These are phyloP conservation scores for Murraya koenigii DNA, from an alignment of 345 rosid species.

Conservation along the genomic window DNA sequence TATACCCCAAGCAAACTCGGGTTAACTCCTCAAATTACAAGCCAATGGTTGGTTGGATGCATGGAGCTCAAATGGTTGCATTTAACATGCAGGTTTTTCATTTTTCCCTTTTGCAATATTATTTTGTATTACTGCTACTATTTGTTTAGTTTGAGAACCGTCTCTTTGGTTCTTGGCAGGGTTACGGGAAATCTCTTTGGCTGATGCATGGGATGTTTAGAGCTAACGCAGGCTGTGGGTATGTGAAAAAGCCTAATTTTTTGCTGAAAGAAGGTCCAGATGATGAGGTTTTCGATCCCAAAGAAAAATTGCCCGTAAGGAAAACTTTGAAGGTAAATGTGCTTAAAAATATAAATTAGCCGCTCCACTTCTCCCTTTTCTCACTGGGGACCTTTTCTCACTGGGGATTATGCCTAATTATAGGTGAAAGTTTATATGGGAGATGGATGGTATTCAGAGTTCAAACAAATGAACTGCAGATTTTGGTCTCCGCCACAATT, in stretches of 20 bases:
- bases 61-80: constrained; percentile 93
- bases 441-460: constrained; percentile 65
- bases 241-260: constrained; percentile 66
- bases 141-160: not conserved
- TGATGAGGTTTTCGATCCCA: constrained; percentile 45
- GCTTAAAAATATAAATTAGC: not conserved
- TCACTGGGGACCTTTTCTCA: not conserved
- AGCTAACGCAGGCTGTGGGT: constrained; percentile 70
- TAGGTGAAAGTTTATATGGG: constrained; percentile 69
- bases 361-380: not conserved
- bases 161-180: constrained; percentile 28
- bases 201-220: constrained; percentile 82
- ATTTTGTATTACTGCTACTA: not conserved
- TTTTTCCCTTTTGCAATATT: not conserved
- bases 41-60: constrained; percentile 70
- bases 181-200: constrained; percentile 72
- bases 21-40: constrained; percentile 69
- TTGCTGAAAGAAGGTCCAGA: constrained; percentile 33
- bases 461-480: constrained; percentile 43
- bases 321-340: constrained; percentile 48
- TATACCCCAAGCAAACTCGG: constrained; percentile 70
- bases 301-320: constrained; percentile 34
- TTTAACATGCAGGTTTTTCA: constrained; percentile 77
- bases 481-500: constrained; percentile 67
- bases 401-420: not conserved